phyloP scores from a whole-genome alignment of 768 basidiomycete genomes.

The Guyanaporus albipodus region DNA sequence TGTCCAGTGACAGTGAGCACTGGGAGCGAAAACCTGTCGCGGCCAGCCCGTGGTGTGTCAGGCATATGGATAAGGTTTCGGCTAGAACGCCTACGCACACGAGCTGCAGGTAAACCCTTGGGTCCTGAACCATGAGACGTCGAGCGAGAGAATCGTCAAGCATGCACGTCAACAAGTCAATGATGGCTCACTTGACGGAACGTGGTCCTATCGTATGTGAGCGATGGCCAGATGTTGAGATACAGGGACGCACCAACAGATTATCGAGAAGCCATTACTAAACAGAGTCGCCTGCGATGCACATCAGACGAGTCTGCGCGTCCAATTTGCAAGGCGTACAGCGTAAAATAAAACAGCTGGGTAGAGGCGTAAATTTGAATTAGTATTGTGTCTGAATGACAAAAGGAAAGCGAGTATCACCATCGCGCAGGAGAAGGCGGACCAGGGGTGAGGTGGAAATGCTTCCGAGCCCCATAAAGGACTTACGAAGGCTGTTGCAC shows the following conservation, averaged over 20 bases:
- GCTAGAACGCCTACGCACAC: not conserved
- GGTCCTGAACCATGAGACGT: not conserved
- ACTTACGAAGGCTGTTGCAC: slow-evolving; percentile 1
- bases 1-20: slow-evolving; percentile 16
- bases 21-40: slow-evolving; percentile 16
- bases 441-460: slow-evolving; percentile 1
- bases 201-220: slow-evolving; percentile 1
- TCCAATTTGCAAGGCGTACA: not conserved
- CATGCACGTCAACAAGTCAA: too few species aligned
- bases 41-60: too few species aligned
- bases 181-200: slow-evolving; percentile 4
- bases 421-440: slow-evolving; percentile 7
- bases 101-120: slow-evolving; percentile 6
- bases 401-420: not conserved
- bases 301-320: not conserved
- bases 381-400: not conserved
- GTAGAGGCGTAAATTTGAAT: not conserved
- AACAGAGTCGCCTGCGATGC: slow-evolving; percentile 3
- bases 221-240: not conserved
- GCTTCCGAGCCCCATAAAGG: not conserved
- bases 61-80: not conserved
- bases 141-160: not conserved
- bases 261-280: slow-evolving; percentile 1
- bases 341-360: slow-evolving; percentile 10
- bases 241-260: slow-evolving; percentile 8